A percentile compares a stretch with the other conserved stretches of the same genome.
Conservation (phyloP, 106 monocot species). For the Phalaenopsis aphrodite region DNA sequence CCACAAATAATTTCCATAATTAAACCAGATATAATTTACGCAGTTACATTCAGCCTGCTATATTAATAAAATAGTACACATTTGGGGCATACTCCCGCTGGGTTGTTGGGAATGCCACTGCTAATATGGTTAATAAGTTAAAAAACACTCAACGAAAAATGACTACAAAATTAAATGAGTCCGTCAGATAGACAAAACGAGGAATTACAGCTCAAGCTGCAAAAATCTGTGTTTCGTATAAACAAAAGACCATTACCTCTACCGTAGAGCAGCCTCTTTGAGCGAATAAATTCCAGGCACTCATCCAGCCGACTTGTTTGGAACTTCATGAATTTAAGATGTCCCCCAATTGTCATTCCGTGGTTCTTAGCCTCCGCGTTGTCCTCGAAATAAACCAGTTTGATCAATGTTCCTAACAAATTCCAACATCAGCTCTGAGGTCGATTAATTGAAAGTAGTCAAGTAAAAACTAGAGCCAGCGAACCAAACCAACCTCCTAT, state of each 20-base stretch:
- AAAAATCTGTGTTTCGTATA: not conserved
- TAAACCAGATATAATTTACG: too few relatives aligned
- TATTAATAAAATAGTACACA: too few relatives aligned
- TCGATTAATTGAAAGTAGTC: not conserved
- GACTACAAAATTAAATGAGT: not conserved
- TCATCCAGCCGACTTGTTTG: conserved; percentile 42
- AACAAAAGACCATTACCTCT: not conserved
- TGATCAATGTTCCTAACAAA: conserved; percentile 33
- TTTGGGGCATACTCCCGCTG: too few relatives aligned
- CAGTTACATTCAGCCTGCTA: too few relatives aligned
- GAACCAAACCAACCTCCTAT: conserved; percentile 22
- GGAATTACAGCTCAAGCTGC: not conserved
- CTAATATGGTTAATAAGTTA: not conserved
- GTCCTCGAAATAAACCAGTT: conserved; percentile 32
- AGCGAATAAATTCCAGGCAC: conserved; percentile 49
- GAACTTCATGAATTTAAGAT: conserved; percentile 49
- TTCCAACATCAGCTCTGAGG: not conserved
- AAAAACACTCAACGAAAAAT: not conserved
- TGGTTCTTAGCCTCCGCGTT: conserved; percentile 9
- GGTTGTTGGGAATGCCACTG: too few relatives aligned
- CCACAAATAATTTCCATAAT: too few relatives aligned
- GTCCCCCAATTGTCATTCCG: conserved; percentile 13
- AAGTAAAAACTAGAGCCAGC: not conserved
- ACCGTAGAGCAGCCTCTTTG: conserved; percentile 22
- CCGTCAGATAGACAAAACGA: not conserved